A percentile compares a stretch with the other conserved stretches of the same genome.
phyloP scores from a whole-genome alignment of 2,329 filamentous ascomycete genomes.

The Microcera coccophila region DNA sequence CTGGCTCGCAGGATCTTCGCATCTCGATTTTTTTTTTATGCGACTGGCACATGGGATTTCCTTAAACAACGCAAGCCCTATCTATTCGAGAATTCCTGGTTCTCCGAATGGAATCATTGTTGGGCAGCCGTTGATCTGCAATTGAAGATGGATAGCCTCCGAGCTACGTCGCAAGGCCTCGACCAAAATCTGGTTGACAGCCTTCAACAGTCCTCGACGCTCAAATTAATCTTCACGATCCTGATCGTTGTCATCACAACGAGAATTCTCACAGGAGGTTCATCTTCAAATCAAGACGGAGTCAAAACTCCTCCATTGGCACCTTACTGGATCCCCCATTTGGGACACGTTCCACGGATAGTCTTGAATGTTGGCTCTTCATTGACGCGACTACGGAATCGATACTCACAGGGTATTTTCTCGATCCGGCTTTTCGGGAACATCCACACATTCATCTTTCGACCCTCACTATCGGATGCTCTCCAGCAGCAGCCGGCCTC shows the following conservation, averaged over 20 bases:
- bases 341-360: constrained; percentile 36
- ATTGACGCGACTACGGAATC: constrained; percentile 28
- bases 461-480: constrained; percentile 27
- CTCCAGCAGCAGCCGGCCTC: constrained; percentile 30
- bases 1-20: too few relatives aligned
- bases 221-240: constrained; percentile 22
- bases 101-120: too few relatives aligned
- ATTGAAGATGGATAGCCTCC: too few relatives aligned
- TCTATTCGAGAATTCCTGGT: too few relatives aligned
- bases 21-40: too few relatives aligned
- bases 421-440: constrained; percentile 32
- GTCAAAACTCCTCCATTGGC: constrained; percentile 25
- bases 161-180: constrained; percentile 12
- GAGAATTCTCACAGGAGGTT: constrained; percentile 18
- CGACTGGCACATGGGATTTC: too few relatives aligned
- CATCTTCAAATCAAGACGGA: constrained; percentile 38
- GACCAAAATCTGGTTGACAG: constrained; percentile 17
- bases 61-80: too few relatives aligned
- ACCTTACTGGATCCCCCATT: constrained; percentile 34
- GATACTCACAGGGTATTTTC: constrained; percentile 34
- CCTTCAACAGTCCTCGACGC: constrained; percentile 20
- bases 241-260: constrained; percentile 27
- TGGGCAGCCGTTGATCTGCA: too few relatives aligned
- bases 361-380: constrained; percentile 27
- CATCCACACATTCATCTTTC: constrained; percentile 34